Conservation (phyloP, 768 basidiomycete genomes). For the Collybia nuda region DNA sequence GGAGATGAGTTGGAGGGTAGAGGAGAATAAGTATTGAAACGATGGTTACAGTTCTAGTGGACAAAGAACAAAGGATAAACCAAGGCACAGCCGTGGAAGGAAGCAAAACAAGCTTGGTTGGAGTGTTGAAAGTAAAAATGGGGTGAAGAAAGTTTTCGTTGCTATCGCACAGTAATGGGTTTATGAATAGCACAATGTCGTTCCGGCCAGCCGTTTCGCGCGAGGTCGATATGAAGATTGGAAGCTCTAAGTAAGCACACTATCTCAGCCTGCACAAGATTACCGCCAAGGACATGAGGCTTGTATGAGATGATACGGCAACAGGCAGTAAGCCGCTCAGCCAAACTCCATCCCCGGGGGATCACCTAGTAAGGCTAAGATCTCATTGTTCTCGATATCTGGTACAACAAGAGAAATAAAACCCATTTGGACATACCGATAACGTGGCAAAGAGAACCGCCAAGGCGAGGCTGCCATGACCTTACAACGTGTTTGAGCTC, state of each 20-base stretch:
- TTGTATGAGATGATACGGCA: constrained; percentile 5
- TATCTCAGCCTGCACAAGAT: neutral
- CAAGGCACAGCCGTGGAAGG: constrained; percentile 22
- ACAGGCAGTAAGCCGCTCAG: neutral
- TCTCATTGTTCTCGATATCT: too few relatives aligned
- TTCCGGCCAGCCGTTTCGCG: constrained; percentile 21
- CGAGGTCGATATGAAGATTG: constrained; percentile 9
- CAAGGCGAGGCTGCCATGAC: neutral
- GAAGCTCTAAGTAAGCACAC: too few relatives aligned
- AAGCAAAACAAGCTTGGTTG: constrained; percentile 10
- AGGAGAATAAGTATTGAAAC: constrained; percentile 16
- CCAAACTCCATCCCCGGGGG: too few relatives aligned
- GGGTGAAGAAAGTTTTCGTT: constrained; percentile 11
- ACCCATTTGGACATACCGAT: too few relatives aligned
- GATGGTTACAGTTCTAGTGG: constrained; percentile 2
- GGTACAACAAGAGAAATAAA: too few relatives aligned
- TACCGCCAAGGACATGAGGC: constrained; percentile 13
- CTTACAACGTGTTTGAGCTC: neutral
- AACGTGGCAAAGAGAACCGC: too few relatives aligned
- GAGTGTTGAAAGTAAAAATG: constrained; percentile 7
- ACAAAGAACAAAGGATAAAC: constrained; percentile 16
- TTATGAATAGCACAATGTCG: constrained; percentile 19
- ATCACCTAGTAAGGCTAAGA: neutral
- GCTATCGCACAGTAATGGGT: constrained; percentile 4
- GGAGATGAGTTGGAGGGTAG: constrained; percentile 3